Conservation (phyloP, 106 monocot species). For the Triglochin maritima region DNA sequence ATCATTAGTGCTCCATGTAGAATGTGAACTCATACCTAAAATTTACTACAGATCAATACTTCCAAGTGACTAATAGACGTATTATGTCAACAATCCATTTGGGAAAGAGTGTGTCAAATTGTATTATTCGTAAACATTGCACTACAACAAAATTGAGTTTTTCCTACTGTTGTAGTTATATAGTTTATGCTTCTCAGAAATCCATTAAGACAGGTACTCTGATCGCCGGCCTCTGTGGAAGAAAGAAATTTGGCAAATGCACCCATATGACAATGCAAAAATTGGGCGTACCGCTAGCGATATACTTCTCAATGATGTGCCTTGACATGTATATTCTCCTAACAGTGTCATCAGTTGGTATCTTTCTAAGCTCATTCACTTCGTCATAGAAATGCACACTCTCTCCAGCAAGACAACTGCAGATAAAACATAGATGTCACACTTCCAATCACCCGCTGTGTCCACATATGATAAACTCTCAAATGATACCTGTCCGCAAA, state of each 20-base stretch:
- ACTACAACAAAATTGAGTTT: not conserved
- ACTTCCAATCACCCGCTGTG: not conserved
- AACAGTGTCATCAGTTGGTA: slow-evolving; percentile 23
- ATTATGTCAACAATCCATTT: too few species aligned
- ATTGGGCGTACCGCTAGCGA: slow-evolving; percentile 11
- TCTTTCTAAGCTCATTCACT: slow-evolving; percentile 17
- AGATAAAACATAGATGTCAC: not conserved
- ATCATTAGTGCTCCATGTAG: not conserved
- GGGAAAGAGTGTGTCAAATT: too few species aligned
- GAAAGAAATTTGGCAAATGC: too few species aligned
- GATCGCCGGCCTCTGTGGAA: too few species aligned
- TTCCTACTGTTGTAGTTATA: too few species aligned
- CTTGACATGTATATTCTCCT: slow-evolving; percentile 33
- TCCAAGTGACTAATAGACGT: too few species aligned
- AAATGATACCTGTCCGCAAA: slow-evolving; percentile 27
- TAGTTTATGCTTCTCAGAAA: too few species aligned
- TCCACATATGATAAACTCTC: not conserved
- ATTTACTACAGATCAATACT: too few species aligned
- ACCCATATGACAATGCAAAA: too few species aligned
- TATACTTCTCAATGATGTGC: slow-evolving; percentile 29
- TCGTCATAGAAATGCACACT: slow-evolving; percentile 35
- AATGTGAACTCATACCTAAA: too few species aligned
- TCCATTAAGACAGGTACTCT: too few species aligned
- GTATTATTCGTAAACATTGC: too few species aligned
- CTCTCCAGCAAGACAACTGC: slow-evolving; percentile 33